These are phyloP conservation scores for Xylaria castorea DNA, from an alignment of 495 filamentous ascomycete species.

Conservation along the genomic window DNA sequence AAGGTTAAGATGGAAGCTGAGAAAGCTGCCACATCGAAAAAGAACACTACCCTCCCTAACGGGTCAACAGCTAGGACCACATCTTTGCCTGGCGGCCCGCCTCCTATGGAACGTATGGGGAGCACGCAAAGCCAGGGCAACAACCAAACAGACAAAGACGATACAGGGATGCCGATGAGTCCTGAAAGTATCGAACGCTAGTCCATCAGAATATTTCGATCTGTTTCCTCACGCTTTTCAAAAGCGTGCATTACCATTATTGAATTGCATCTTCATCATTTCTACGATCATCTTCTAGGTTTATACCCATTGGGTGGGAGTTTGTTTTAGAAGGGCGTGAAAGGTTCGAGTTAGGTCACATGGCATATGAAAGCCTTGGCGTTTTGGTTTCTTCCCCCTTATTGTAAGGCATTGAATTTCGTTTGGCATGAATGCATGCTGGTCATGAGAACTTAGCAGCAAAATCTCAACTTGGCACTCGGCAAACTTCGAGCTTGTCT, in stretches of 20 bases:
- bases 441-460: conserved; percentile 2
- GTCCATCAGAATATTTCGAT: background rate
- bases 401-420: conserved; percentile 18
- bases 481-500: conserved; percentile 10
- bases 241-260: background rate
- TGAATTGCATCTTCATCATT: conserved; percentile 17
- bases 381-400: conserved; percentile 19
- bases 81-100: conserved; percentile 33
- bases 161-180: conserved; percentile 67
- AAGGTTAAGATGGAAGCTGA: conserved; percentile 47
- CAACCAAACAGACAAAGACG: conserved; percentile 62
- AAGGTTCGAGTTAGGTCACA: conserved; percentile 10
- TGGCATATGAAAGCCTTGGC: conserved; percentile 17
- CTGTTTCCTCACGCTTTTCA: background rate
- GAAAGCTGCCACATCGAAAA: conserved; percentile 55
- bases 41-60: conserved; percentile 42
- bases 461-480: conserved; percentile 8
- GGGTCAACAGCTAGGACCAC: conserved; percentile 36
- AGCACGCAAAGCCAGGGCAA: conserved; percentile 60
- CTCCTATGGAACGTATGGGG: conserved; percentile 56
- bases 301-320: conserved; percentile 32
- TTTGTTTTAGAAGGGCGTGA: conserved; percentile 28
- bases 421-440: conserved; percentile 9
- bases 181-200: conserved; percentile 66
- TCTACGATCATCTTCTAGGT: conserved; percentile 20